Evolutionary conservation across 1,139 yeast species (phyloP).

Genomic region (Zygosaccharomyces sapae): DNA sequence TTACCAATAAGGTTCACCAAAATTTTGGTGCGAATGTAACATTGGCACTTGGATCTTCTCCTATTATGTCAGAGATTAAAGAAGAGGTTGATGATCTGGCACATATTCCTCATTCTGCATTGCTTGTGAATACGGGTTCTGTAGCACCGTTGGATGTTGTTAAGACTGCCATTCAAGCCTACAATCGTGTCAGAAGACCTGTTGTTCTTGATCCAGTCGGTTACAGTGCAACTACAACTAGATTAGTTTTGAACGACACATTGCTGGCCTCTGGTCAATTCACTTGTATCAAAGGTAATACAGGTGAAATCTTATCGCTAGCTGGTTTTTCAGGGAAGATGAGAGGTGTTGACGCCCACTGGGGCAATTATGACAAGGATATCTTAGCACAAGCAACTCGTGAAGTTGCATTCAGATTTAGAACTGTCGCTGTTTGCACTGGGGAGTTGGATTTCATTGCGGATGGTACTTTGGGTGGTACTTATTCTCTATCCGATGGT

Average conservation of each 20-base stretch:
- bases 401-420: slow-evolving; percentile 51
- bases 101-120: slow-evolving; percentile 46
- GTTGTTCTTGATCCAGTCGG: slow-evolving; percentile 90
- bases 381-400: slow-evolving; percentile 41
- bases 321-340: slow-evolving; percentile 44
- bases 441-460: slow-evolving; percentile 50
- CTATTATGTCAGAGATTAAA: slow-evolving; percentile 81
- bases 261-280: slow-evolving; percentile 57
- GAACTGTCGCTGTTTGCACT: slow-evolving; percentile 69
- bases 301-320: slow-evolving; percentile 66
- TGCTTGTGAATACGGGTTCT: slow-evolving; percentile 77
- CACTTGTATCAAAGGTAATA: slow-evolving; percentile 79
- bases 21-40: slow-evolving; percentile 88
- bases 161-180: slow-evolving; percentile 51
- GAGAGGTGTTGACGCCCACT: slow-evolving; percentile 74
- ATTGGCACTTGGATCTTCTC: slow-evolving; percentile 79
- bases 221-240: slow-evolving; percentile 69
- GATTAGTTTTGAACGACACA: slow-evolving; percentile 47
- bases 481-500: slow-evolving; percentile 21
- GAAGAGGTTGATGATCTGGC: slow-evolving; percentile 71
- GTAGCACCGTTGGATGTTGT: slow-evolving; percentile 47
- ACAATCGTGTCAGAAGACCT: slow-evolving; percentile 56
- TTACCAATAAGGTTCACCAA: slow-evolving; percentile 86
- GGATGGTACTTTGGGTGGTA: slow-evolving; percentile 39
- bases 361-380: slow-evolving; percentile 36